phyloP scores from a whole-genome alignment of 306 rosid species.

The Echinosophora koreensis region DNA sequence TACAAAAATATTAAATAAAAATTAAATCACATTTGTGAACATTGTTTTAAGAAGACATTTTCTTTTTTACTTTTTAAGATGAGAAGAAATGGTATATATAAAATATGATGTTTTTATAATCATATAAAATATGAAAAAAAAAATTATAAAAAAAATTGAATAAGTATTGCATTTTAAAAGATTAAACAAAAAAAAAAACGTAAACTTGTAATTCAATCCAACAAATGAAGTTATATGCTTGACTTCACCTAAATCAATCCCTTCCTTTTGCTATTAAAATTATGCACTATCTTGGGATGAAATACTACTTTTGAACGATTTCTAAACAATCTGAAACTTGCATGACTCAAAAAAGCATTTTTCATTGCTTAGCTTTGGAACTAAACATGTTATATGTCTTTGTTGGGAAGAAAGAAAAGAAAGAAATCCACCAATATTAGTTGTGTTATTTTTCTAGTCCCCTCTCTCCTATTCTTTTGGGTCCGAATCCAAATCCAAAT shows the following conservation, averaged over 20 bases:
- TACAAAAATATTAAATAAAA: too few relatives aligned
- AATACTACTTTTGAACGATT: conserved; percentile 47
- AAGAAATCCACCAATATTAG: conserved; percentile 19
- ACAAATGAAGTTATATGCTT: background rate
- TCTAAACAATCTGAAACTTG: conserved; percentile 41
- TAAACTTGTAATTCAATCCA: background rate
- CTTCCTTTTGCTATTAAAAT: conserved; percentile 28
- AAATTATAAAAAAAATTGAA: too few relatives aligned
- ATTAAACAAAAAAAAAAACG: too few relatives aligned
- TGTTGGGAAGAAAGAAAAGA: background rate
- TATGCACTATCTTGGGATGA: conserved; percentile 41
- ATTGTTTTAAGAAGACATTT: too few relatives aligned
- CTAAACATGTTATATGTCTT: background rate
- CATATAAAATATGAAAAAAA: too few relatives aligned
- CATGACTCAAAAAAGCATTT: conserved; percentile 48
- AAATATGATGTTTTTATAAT: too few relatives aligned
- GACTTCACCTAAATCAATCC: background rate
- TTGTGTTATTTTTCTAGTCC: background rate
- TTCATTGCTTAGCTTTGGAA: conserved; percentile 53
- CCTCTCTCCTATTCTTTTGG: background rate
- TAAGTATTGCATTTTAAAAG: too few relatives aligned
- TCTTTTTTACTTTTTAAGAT: too few relatives aligned
- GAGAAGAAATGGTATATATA: too few relatives aligned
- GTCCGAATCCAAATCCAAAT: background rate
- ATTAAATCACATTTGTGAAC: too few relatives aligned